Conservation (phyloP, 2,329 filamentous ascomycete species). For the Neofusicoccum sp. region DNA sequence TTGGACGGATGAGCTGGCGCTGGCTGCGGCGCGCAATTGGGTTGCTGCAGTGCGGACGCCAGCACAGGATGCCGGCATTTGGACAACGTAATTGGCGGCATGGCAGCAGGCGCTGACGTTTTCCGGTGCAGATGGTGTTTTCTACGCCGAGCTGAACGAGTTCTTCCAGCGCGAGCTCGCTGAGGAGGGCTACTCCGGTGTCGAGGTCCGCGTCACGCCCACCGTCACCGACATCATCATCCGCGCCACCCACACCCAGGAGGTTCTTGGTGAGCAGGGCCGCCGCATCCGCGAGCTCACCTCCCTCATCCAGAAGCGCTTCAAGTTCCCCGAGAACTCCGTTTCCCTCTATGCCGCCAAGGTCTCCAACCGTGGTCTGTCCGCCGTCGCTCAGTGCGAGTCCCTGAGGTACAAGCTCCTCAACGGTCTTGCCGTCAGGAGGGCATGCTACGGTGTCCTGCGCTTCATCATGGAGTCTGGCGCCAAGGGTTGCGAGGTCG, state of each 20-base stretch:
- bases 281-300: constrained; percentile 99
- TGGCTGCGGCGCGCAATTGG: background rate
- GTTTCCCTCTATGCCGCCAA: constrained; percentile 99
- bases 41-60: background rate
- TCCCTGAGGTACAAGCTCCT: constrained; percentile 99
- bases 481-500: constrained; percentile 99
- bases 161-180: constrained; percentile 99
- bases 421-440: constrained; percentile 96
- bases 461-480: constrained; percentile 99
- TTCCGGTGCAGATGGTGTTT: constrained; percentile 75
- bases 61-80: constrained; percentile 10
- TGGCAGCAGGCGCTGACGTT: constrained; percentile 5
- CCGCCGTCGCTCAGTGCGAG: constrained; percentile 99
- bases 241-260: constrained; percentile 99
- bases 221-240: constrained; percentile 99
- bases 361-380: constrained; percentile 99
- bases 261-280: constrained; percentile 99
- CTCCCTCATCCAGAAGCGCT: constrained; percentile 99
- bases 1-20: constrained; percentile 5
- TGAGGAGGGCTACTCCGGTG: constrained; percentile 99
- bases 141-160: constrained; percentile 99
- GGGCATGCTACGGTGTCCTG: constrained; percentile 99
- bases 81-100: constrained; percentile 70
- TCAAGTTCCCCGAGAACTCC: constrained; percentile 99
- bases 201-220: constrained; percentile 99